A percentile compares a stretch with the other conserved stretches of the same genome.
Conservation (phyloP, 2,329 filamentous ascomycete species). For the Ambrosiella xylebori region DNA sequence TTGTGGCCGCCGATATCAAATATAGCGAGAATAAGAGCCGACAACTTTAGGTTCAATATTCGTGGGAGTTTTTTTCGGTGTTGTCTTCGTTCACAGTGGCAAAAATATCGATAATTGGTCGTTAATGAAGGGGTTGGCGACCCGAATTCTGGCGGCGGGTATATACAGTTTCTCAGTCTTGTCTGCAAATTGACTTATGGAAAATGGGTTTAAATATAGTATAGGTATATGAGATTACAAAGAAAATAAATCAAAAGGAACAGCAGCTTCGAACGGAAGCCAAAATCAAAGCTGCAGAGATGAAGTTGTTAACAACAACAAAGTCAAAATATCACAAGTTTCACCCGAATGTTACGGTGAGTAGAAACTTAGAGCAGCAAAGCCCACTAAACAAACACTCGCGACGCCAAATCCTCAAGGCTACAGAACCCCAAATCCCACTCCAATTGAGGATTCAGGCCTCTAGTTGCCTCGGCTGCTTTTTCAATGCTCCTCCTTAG, state of each 20-base stretch:
- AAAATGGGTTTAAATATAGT: neutral
- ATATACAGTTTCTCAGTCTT: neutral
- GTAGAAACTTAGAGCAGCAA: neutral
- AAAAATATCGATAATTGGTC: neutral
- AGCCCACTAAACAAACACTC: neutral
- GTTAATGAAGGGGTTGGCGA: neutral
- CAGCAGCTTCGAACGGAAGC: neutral
- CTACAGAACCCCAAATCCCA: neutral
- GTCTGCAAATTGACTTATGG: neutral
- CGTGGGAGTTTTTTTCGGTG: neutral
- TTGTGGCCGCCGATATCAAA: slow-evolving; percentile 15
- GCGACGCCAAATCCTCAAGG: neutral
- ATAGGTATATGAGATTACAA: neutral
- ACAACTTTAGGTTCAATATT: neutral
- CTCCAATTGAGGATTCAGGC: neutral
- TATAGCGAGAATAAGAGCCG: neutral
- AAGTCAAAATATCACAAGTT: neutral
- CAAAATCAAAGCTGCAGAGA: neutral
- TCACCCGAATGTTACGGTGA: neutral
- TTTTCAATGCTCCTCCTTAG: slow-evolving; percentile 3
- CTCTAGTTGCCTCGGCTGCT: neutral
- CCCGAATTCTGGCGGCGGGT: neutral
- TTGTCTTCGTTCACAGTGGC: neutral
- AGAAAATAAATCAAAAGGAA: neutral
- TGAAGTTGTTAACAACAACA: neutral